Evolutionary conservation across 202 grass and related monocot species (phyloP).

Genomic region (Carex arenaria): DNA sequence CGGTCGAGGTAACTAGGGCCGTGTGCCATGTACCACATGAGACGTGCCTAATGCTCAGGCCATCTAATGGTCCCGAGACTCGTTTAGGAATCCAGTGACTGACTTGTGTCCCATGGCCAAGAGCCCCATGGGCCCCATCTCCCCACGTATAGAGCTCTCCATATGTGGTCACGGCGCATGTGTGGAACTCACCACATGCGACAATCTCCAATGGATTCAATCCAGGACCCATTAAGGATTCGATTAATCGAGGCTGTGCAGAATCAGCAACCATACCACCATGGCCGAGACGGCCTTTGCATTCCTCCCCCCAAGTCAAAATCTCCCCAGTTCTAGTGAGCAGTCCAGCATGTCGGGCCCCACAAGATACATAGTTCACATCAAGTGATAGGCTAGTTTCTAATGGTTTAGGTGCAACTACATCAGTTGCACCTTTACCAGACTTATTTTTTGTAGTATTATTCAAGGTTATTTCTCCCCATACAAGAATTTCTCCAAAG

Average conservation of each 20-base stretch:
- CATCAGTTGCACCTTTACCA: constrained; percentile 46
- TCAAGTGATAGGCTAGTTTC: constrained; percentile 84
- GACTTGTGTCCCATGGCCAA: constrained; percentile 72
- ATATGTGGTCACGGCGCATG: constrained; percentile 61
- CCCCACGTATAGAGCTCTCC: constrained; percentile 95
- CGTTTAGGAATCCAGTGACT: constrained; percentile 93
- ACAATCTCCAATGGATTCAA: constrained; percentile 49
- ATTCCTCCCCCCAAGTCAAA: constrained; percentile 98
- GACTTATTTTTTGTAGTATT: constrained; percentile 34
- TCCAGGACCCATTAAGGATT: constrained; percentile 60
- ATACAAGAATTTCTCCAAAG: constrained; percentile 75
- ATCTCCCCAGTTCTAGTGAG: constrained; percentile 80
- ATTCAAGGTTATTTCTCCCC: constrained; percentile 63
- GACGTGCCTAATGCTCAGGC: constrained; percentile 70
- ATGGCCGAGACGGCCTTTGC: constrained; percentile 76
- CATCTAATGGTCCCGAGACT: constrained; percentile 70
- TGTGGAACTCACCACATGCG: constrained; percentile 88
- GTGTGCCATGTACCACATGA: constrained; percentile 95
- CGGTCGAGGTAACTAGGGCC: constrained; percentile 68
- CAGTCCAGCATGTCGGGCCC: constrained; percentile 74
- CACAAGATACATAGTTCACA: constrained; percentile 87
- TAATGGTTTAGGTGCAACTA: constrained; percentile 74
- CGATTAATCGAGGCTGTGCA: constrained; percentile 51
- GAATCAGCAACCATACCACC: constrained; percentile 52
- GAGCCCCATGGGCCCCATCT: constrained; percentile 74